These are phyloP conservation scores for Silene latifolia DNA, from an alignment of 148 eudicot species.

Conservation along the genomic window DNA sequence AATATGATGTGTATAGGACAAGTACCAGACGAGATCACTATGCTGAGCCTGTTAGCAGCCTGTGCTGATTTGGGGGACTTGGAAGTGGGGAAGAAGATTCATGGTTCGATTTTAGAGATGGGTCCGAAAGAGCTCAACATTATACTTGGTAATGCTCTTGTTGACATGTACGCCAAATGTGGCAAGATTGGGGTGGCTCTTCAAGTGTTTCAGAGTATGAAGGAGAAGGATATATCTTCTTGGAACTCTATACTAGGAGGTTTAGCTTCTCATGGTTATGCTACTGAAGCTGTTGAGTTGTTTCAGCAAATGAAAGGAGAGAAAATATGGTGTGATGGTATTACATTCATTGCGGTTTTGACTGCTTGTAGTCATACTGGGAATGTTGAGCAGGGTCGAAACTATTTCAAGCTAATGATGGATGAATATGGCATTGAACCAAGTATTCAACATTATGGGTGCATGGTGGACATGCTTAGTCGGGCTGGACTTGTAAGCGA, in stretches of 20 bases:
- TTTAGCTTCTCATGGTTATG: conserved; percentile 2
- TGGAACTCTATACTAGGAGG: conserved; percentile 10
- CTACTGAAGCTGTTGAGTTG: not conserved
- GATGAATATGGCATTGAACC: conserved; percentile 49
- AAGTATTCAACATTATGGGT: conserved; percentile 62
- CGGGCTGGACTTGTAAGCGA: conserved; percentile 65
- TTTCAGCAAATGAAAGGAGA: not conserved
- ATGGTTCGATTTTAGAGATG: not conserved
- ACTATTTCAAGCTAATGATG: conserved; percentile 58
- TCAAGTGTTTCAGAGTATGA: not conserved
- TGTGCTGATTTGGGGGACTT: conserved; percentile 40
- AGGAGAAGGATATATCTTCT: not conserved
- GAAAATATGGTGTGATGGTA: not conserved
- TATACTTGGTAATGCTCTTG: conserved; percentile 1
- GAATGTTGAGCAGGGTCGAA: conserved; percentile 46
- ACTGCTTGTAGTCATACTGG: conserved; percentile 47
- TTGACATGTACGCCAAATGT: conserved; percentile 7
- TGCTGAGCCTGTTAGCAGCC: conserved; percentile 61
- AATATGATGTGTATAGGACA: conserved; percentile 53
- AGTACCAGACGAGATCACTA: conserved; percentile 70
- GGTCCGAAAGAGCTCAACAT: not conserved
- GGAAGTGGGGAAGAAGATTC: not conserved
- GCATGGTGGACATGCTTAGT: conserved; percentile 68
- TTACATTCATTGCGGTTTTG: conserved; percentile 8
- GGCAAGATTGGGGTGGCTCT: not conserved